Evolutionary conservation across 1,284 basidiomycete species (phyloP), one percentile per base, ranked within the genome.

Genomic region (Mycena citricolor): DNA sequence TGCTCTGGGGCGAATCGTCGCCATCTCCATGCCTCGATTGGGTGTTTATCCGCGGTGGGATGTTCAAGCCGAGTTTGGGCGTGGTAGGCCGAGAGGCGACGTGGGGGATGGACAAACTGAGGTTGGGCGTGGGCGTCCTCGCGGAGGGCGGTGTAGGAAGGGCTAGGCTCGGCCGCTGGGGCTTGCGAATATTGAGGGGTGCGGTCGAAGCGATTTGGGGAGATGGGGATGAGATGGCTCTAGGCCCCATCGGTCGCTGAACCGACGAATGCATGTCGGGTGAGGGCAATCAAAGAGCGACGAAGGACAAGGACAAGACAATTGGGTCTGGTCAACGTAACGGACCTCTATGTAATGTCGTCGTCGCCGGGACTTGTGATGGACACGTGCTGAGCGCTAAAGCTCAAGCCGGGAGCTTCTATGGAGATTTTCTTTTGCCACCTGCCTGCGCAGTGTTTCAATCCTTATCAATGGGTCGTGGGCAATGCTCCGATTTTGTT

Each of bases 181-280:
- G 43, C 55, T 59, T 63, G 47, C 57, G 63, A 56, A 70, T 65
- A 54, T 47, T 47, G 56, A 63, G 59, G 47, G 65, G 61, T 31
- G 57, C 23, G 32, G 62, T 62, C 31, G 61, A 41, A 58, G 52
- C 35, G 44, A 74, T 64, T 52, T 74, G 66, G 28, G 65, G 59
- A 51, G 54, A 54, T n/a, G 46, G 61, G 24, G 71, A 61, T 7
- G 59, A 66, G 30, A 66, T 58, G 13, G 56, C 69, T 30, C 81
- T 75, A 28, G 81, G 82, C n/a, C 82, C 81, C 37, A 71, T 62
- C n/a, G 81, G 81, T 33, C 78, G 74, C 54, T 63, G 58, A 57
- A 60, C 50, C 63, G 64, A 58, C 49, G 62, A 59, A 49, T 44
- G 44, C 44, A 50, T 52, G 36, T 21, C 19, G 37, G 22, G 26